Base-by-base conservation (phyloP, 371 early-diverging fungal species). In the Gilbertella persicaria region DNA sequence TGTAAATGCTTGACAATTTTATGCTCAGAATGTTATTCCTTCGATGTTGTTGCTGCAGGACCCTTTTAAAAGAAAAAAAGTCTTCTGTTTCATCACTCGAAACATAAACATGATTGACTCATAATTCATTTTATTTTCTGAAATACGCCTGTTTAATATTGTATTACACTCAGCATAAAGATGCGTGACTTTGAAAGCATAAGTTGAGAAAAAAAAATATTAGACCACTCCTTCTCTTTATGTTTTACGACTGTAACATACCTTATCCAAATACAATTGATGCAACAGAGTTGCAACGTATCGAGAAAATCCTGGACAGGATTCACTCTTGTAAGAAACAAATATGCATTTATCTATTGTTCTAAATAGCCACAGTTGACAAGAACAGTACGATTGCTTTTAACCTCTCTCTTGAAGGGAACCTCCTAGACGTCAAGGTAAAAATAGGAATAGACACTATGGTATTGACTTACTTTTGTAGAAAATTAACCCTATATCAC, bases 351-450 rank as follows among this genome's bases (percentile, higher is more conserved):
- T 30, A 10, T 28, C 38, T 16, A 2, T 37, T 21, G 4, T 23
- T 28, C 24, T 29, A 26, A 42, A 33, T 30, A n/a, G n/a, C 6
- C 10, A 21, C 51, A 45, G 46, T 55, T 24, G 56, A 87, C 45
- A 90, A 89, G 17, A 86, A 86, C 55, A 77, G 82, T 25, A 85
- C 79, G 13, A 75, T 91, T 16, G 94, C 95, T 3, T 73, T 86
- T 42, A 94, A 90, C 71, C 66, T 83, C 24, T 73, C 70, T 5
- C 58, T 86, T 30, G 54, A 62, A 2, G 83, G 83, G 9, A 85
- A 82, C 49, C 53, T 83, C 17, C 64, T 73, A 19, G 50, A 73
- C 9, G 78, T 77, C 43, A 79, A 89, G 64, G 84, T 87, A 67
- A 29, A 23, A 19, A 3, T 40, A 42, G 29, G 47, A 25, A 21